Percentiles rank a stretch among this genome's conserved stretches.
Evolutionary conservation across 495 filamentous ascomycete genomes (phyloP).

Genomic region (Poronia punctata): DNA sequence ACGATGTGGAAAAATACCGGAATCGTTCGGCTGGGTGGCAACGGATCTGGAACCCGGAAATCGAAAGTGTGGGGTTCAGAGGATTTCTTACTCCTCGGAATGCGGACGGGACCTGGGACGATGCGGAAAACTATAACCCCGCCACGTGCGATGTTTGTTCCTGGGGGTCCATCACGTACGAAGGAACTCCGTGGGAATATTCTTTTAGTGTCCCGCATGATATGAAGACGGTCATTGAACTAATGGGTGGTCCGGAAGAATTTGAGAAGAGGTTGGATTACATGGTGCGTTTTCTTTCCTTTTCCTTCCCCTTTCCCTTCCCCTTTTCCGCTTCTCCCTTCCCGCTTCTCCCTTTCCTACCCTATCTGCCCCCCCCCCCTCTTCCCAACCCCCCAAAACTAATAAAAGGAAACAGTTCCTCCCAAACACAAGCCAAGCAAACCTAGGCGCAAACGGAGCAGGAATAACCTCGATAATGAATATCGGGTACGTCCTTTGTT

Average conservation of each 20-base stretch:
- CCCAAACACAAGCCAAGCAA: conserved; percentile 31
- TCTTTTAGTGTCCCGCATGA: conserved; percentile 59
- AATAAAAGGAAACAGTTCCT: too few species aligned
- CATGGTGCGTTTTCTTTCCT: conserved; percentile 20
- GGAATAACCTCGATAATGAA: conserved; percentile 9
- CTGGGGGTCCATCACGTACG: conserved; percentile 51
- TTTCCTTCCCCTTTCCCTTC: too few species aligned
- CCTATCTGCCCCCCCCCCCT: too few species aligned
- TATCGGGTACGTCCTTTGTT: conserved; percentile 12
- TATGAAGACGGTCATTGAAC: conserved; percentile 49
- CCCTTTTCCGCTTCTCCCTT: too few species aligned
- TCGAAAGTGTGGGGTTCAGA: conserved; percentile 46
- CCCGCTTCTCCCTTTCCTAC: too few species aligned
- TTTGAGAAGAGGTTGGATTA: conserved; percentile 55
- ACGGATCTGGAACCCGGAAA: conserved; percentile 56
- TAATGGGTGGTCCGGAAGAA: conserved; percentile 47
- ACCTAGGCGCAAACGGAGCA: conserved; percentile 17
- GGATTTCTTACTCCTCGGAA: conserved; percentile 58
- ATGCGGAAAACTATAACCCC: conserved; percentile 47
- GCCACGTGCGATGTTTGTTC: conserved; percentile 56
- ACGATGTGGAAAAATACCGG: conserved; percentile 53
- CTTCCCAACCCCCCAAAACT: too few species aligned
- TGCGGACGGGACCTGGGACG: conserved; percentile 41
- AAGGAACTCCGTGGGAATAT: conserved; percentile 62
- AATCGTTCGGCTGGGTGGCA: conserved; percentile 59